Base-by-base conservation (phyloP, 2,329 filamentous ascomycete species). In the Alternaria postmessia region DNA sequence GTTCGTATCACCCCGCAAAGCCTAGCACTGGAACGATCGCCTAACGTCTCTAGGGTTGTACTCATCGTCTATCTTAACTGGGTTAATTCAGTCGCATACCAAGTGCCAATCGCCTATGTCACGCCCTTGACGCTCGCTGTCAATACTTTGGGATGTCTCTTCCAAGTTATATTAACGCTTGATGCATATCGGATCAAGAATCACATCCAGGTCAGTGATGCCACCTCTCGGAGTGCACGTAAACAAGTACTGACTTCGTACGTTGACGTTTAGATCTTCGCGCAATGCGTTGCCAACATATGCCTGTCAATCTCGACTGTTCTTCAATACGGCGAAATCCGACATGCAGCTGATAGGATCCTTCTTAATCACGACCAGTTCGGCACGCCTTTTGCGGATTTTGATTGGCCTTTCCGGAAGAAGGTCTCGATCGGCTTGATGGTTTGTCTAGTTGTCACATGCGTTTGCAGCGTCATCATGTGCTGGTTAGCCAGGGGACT, bases 171-270 rank as follows among this genome's bases (percentile, higher is more conserved):
- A 11, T 59, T 74, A 7, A 60, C 69, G n/a, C 62, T 72, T 7
- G 70, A 74, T 39, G 68, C 70, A 7, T 57, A 68, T 16, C 63
- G 65, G 11, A 63, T 64, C 42, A 71, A 70, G 38, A 73, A 73
- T 46, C 67, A 68, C 36, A 61, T 73, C 9, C 70, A 74, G 32
- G 32, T 36, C 6, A 36, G 32, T 36, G 6, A 36, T 14, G 1
- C 1, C 5, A 14, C 32, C 12, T 14, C 6, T 6, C 32, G 32
- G 5, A 36, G 1, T 14, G 32, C 32, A 14, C 6, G 14, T 7
- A 36, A 12, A 16, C 11, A 16, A 1, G 6, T 36, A 36, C 32
- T 36, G 32, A 36, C 32, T 36, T 5, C 14, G 12, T 7, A 5
- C 14, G 0, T 16, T 2, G 6, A 0, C 14, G 5, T 36, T 16